Base-by-base conservation (phyloP, 179 eudicot species). In the Beta lomatogona region DNA sequence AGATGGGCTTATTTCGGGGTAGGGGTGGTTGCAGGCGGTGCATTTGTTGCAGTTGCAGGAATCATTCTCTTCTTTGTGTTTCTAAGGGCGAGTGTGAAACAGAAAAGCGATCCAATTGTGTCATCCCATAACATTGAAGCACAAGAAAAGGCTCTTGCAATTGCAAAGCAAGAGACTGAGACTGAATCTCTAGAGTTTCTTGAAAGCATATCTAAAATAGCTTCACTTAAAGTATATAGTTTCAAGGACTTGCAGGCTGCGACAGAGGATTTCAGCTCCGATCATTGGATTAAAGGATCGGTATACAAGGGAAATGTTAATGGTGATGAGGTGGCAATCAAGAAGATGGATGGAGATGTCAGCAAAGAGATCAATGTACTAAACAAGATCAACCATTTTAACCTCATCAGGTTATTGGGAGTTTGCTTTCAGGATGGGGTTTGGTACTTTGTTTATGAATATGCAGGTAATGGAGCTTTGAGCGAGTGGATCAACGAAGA, bases 301-400 rank as follows among this genome's bases (percentile, higher is more conserved):
- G 87, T 91, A 10, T 89, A 91, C 83, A 84, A 79, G 44, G 97
- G 91, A 31, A 53, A 21, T 53, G 84, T 93, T 55, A 70, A 77
- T 52, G 87, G 81, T 3, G 83, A 88, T 64, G 78, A 76, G 41
- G 86, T 88, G 22, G 97, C 93, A 6, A 77, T 92, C 13, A 92
- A 93, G 77, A 90, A 77, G 78, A 87, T 71, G 52, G 80, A 83
- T 25, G 79, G 77, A 21, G 89, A 87, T 76, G 88, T 87, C 54
- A 77, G 82, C 55, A 82, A 66, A 77, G 94, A 90, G 84, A 85
- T 91, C 48, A 87, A 76, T 59, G 82, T 93, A 52, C 80, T 93
- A 28, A 86, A 84, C 82, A 87, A 89, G 89, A 86, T 92, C 79
- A 89, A 89, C 74, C 97, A 93, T 83, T 86, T 89, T 82, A 93